A percentile compares a stretch with the other conserved stretches of the same genome.
These are phyloP conservation scores for Mucor plumbeus DNA, from an alignment of 371 early-diverging fungal genomes.

Conservation along the genomic window DNA sequence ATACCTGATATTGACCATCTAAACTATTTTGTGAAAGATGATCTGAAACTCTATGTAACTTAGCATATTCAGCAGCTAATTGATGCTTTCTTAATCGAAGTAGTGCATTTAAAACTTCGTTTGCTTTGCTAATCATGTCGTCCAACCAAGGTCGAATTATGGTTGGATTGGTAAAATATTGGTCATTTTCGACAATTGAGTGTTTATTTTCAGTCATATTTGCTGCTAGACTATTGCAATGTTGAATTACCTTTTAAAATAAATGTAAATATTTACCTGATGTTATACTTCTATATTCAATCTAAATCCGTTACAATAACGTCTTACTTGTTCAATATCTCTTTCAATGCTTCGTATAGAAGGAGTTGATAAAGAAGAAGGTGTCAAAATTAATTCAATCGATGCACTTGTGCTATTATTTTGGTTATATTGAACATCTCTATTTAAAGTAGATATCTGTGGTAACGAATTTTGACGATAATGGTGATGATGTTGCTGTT, in stretches of 20 bases:
- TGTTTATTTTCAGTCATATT: constrained; percentile 30
- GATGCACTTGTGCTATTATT: neutral
- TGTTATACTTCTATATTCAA: neutral
- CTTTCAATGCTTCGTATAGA: constrained; percentile 23
- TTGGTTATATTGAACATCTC: constrained; percentile 1
- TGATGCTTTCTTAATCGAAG: constrained; percentile 51
- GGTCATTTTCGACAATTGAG: constrained; percentile 12
- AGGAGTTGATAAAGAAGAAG: constrained; percentile 10
- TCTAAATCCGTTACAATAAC: constrained; percentile 11
- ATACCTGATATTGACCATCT: constrained; percentile 5
- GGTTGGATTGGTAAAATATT: constrained; percentile 10
- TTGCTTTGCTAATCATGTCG: constrained; percentile 51
- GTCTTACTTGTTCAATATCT: constrained; percentile 34
- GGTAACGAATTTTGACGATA: constrained; percentile 20
- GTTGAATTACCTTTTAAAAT: constrained; percentile 28
- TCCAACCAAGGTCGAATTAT: constrained; percentile 44
- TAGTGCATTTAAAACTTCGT: constrained; percentile 49
- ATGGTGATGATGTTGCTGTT: constrained; percentile 2
- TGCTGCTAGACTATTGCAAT: constrained; percentile 36
- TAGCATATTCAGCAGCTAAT: constrained; percentile 27
- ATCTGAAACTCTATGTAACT: constrained; percentile 7
- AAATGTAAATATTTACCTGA: neutral
- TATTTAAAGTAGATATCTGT: constrained; percentile 10
- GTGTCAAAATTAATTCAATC: constrained; percentile 7
- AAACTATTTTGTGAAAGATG: constrained; percentile 3